Conservation (phyloP, 768 basidiomycete genomes). For the Daedalea quercina region DNA sequence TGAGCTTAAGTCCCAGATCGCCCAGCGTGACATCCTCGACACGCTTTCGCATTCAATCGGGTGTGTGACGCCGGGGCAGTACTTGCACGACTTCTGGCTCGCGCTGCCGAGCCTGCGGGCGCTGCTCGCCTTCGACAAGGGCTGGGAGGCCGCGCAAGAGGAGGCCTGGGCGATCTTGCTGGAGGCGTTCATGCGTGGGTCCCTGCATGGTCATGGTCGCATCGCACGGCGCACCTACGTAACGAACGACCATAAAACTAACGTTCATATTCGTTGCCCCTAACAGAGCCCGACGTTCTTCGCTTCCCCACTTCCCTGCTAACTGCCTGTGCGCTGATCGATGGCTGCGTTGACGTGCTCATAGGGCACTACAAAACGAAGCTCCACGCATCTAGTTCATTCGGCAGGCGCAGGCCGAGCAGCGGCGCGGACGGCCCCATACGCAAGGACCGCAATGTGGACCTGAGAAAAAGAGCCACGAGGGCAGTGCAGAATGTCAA, state of each 20-base stretch:
- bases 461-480: conserved; percentile 10
- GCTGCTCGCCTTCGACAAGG: conserved; percentile 29
- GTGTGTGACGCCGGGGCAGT: conserved; percentile 37
- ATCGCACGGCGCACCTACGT: background rate
- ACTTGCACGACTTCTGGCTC: conserved; percentile 53
- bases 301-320: conserved; percentile 47
- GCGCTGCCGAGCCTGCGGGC: conserved; percentile 46
- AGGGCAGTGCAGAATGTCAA: conserved; percentile 6
- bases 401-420: background rate
- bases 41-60: conserved; percentile 44
- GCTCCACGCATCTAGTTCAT: background rate
- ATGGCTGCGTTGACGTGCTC: conserved; percentile 35
- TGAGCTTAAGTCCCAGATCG: conserved; percentile 34
- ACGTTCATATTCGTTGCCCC: background rate
- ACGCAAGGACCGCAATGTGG: background rate
- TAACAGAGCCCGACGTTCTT: conserved; percentile 47
- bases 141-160: conserved; percentile 40
- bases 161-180: conserved; percentile 48
- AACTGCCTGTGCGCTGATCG: conserved; percentile 44
- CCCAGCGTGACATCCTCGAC: conserved; percentile 49
- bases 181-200: conserved; percentile 31
- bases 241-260: too few relatives aligned
- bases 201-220: background rate
- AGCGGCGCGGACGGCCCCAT: background rate
- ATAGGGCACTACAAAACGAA: conserved; percentile 23